Evolutionary conservation across 1,139 yeast genomes (phyloP).

Genomic region (Candida tetrigidarum): DNA sequence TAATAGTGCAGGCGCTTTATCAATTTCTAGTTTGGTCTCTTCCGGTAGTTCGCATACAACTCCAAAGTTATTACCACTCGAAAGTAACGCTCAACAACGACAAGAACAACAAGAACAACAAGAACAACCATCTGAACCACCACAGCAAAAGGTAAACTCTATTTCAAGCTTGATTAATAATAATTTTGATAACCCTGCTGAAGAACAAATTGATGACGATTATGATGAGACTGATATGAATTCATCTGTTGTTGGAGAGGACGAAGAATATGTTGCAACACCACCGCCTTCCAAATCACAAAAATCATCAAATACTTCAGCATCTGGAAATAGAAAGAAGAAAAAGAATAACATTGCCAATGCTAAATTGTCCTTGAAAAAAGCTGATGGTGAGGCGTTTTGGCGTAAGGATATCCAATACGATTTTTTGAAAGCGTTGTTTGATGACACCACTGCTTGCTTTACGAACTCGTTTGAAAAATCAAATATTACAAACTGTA

Average conservation of each 20-base stretch:
- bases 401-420: slow-evolving; percentile 90
- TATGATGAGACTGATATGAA: slow-evolving; percentile 20
- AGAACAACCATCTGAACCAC: too few relatives aligned
- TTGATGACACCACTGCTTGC: slow-evolving; percentile 64
- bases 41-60: not conserved
- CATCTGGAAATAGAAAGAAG: slow-evolving; percentile 9
- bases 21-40: slow-evolving; percentile 18
- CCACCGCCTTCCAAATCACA: slow-evolving; percentile 14
- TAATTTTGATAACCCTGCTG: slow-evolving; percentile 14
- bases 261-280: slow-evolving; percentile 17
- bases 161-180: slow-evolving; percentile 11
- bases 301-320: not conserved
- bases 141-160: slow-evolving; percentile 9
- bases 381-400: slow-evolving; percentile 90
- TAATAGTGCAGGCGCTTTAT: slow-evolving; percentile 14
- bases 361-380: slow-evolving; percentile 55
- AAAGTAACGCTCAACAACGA: slow-evolving; percentile 9
- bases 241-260: slow-evolving; percentile 21
- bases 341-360: slow-evolving; percentile 20
- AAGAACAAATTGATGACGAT: slow-evolving; percentile 16
- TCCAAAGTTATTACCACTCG: slow-evolving; percentile 10
- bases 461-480: slow-evolving; percentile 63
- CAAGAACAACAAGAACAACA: slow-evolving; percentile 11
- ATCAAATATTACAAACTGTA: slow-evolving; percentile 38
- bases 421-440: slow-evolving; percentile 69